Base-by-base conservation (phyloP, 768 basidiomycete genomes). In the Tricholoma sp. region DNA sequence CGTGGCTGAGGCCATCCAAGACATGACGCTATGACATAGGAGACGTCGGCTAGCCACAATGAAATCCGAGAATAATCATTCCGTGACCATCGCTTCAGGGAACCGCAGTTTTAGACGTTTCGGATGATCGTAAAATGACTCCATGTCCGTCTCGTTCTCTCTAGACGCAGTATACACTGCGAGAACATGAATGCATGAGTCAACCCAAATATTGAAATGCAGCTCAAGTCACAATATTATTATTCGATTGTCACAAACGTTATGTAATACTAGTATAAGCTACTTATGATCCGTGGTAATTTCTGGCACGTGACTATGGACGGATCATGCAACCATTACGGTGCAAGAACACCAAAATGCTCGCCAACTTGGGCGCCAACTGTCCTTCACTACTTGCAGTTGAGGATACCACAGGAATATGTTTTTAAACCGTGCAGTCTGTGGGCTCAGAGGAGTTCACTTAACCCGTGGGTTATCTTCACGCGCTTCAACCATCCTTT, bases 401-500 rank as follows among this genome's bases (percentile, higher is more conserved):
- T 24, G 24, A 24, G 28, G 11, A 48, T 53, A 52, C 28, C 12
- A 15, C 18, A 47, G 20, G 11, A 54, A 48, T 37, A 72, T 72
- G 70, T 56, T 69, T 52, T 61, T 66, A 6, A 64, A 63, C 58
- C 70, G 67, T 56, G 60, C 65, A 20, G 32, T 66, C 15, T 60
- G 58, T 24, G 50, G 50, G 24, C 47, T 56, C 32, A 57, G 54
- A 29, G 52, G 34, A 42, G 47, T 50, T 44, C 63, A 58, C 42
- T 48, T 72, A 42, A 59, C 74, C 57, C 83, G 86, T 59, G 63
- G 69, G 37, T 68, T 91, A 66, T 94, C 91, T 6, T 79, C 76
- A 55, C 79, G 91, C 60, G 91, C 89, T 2, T 82, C 91, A 6
- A 70, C 72, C 45, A 73, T 94, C 53, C 78, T 94, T 60, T 75